A percentile compares a stretch with the other conserved stretches of the same genome.
Conservation (phyloP, 371 early-diverging fungal genomes). For the Mortierella sp. region DNA sequence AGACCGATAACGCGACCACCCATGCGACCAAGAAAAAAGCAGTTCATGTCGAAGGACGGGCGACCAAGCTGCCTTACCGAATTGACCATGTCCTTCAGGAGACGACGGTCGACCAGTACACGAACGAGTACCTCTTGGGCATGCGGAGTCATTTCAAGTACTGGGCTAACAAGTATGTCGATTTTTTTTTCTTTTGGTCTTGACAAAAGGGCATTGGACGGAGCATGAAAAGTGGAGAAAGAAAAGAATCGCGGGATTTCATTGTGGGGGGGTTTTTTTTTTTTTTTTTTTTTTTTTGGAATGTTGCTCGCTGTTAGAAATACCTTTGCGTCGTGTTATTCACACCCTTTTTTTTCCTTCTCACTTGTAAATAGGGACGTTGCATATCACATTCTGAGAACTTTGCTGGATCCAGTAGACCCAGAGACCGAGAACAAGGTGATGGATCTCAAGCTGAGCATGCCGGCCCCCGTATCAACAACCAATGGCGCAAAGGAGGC, state of each 20-base stretch:
- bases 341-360: background rate
- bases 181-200: background rate
- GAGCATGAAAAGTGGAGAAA: background rate
- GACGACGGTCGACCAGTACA: constrained; percentile 64
- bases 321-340: background rate
- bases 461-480: constrained; percentile 13
- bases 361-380: constrained; percentile 28
- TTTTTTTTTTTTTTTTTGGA: background rate
- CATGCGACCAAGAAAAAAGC: background rate
- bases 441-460: constrained; percentile 34
- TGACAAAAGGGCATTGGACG: background rate
- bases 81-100: constrained; percentile 64
- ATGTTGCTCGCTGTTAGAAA: background rate
- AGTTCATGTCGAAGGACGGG: constrained; percentile 44
- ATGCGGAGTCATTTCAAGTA: constrained; percentile 67
- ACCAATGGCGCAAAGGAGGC: constrained; percentile 35
- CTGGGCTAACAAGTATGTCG: constrained; percentile 65
- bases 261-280: background rate
- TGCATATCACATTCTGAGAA: constrained; percentile 48
- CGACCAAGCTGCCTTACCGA: constrained; percentile 52
- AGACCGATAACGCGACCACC: background rate
- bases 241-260: background rate
- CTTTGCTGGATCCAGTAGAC: constrained; percentile 26
- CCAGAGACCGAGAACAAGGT: constrained; percentile 8
- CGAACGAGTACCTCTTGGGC: constrained; percentile 66